These are phyloP conservation scores for Xylariaceae sp. DNA, from an alignment of 2,329 filamentous ascomycete genomes.

Conservation along the genomic window DNA sequence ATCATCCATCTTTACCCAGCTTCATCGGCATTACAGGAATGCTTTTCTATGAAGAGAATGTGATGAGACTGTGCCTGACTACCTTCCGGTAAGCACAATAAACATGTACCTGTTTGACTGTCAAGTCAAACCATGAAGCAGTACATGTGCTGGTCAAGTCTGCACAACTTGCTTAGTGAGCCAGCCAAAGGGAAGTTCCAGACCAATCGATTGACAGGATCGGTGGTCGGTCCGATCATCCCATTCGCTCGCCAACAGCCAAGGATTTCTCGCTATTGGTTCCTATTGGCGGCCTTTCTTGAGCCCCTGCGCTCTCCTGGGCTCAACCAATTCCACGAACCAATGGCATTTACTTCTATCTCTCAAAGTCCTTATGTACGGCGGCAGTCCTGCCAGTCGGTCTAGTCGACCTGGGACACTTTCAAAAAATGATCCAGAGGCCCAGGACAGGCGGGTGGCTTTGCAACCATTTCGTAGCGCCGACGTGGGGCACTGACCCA, in stretches of 20 bases:
- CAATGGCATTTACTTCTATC: slow-evolving; percentile 12
- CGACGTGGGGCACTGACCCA: slow-evolving; percentile 2
- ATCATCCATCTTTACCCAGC: too few relatives aligned
- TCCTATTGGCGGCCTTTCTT: slow-evolving; percentile 18
- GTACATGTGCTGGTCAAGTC: too few relatives aligned
- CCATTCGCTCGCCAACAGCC: slow-evolving; percentile 13
- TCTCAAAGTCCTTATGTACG: slow-evolving; percentile 17
- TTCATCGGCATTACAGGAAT: too few relatives aligned
- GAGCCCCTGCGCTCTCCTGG: slow-evolving; percentile 5
- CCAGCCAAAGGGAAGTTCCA: too few relatives aligned
- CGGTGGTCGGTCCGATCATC: slow-evolving; percentile 25
- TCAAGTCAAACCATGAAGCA: too few relatives aligned
- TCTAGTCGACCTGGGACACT: background rate
- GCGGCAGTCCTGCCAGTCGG: slow-evolving; percentile 5
- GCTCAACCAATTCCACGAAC: slow-evolving; percentile 19
- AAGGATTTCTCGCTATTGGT: slow-evolving; percentile 9
- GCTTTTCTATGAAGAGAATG: too few relatives aligned
- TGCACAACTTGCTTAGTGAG: too few relatives aligned
- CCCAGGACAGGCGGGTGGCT: slow-evolving; percentile 5
- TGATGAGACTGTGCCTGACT: too few relatives aligned
- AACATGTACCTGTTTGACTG: too few relatives aligned
- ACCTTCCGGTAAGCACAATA: too few relatives aligned
- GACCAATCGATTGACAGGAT: too few relatives aligned
- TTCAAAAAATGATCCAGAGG: background rate
- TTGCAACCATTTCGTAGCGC: background rate